A percentile compares a stretch with the other conserved stretches of the same genome.
phyloP scores from a whole-genome alignment of 345 rosid species.

The Hypericum androsaemum region DNA sequence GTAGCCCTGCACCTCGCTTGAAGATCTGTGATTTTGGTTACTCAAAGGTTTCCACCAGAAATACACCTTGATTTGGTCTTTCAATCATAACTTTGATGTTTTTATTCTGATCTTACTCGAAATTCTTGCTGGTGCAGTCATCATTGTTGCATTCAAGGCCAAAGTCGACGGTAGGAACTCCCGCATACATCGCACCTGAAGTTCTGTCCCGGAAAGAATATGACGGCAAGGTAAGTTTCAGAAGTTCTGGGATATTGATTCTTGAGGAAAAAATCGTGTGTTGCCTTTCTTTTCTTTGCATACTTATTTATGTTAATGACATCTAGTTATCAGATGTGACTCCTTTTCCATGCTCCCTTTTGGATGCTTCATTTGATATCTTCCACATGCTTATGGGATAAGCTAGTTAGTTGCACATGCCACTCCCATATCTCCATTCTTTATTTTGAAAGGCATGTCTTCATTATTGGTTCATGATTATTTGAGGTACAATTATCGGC shows the following conservation, averaged over 20 bases:
- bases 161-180: slow-evolving; percentile 8
- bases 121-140: neutral
- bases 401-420: no score
- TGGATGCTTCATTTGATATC: no score
- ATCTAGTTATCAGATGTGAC: no score
- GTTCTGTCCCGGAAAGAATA: slow-evolving; percentile 7
- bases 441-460: no score
- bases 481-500: no score
- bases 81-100: neutral
- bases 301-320: neutral
- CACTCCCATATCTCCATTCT: no score
- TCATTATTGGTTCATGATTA: no score
- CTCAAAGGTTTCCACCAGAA: neutral
- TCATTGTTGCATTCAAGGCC: slow-evolving; percentile 12
- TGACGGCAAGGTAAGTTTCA: slow-evolving; percentile 2
- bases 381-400: no score
- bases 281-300: neutral
- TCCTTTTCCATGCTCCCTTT: no score
- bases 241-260: neutral
- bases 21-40: slow-evolving; percentile 10
- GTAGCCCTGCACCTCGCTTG: slow-evolving; percentile 8
- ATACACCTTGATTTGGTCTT: neutral
- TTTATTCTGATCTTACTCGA: neutral
- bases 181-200: slow-evolving; percentile 8
- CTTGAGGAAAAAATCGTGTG: neutral